Conservation (phyloP, 352 stramenopile genomes). For the Globisporangium perplexum region DNA sequence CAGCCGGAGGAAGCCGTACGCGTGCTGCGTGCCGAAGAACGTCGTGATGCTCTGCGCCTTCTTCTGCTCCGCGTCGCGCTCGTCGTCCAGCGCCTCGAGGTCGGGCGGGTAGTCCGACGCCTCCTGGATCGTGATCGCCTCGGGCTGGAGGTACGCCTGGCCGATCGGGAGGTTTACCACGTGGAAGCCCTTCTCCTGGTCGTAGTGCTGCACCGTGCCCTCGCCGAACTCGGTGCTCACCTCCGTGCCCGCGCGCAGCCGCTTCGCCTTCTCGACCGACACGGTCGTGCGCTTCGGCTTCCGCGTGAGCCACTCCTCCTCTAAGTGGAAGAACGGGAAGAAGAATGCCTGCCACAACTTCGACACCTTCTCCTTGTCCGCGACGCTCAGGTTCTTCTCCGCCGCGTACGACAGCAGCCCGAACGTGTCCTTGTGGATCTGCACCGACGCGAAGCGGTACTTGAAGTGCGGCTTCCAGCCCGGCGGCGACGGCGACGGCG, state of each 20-base stretch:
- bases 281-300: conserved; percentile 68
- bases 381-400: conserved; percentile 75
- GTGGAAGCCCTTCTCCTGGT: conserved; percentile 51
- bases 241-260: conserved; percentile 55
- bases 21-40: conserved; percentile 81
- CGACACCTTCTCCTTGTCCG: conserved; percentile 80
- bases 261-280: conserved; percentile 59
- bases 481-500: too few relatives aligned
- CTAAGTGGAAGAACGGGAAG: conserved; percentile 79
- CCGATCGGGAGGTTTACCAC: conserved; percentile 61
- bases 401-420: conserved; percentile 71
- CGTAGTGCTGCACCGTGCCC: conserved; percentile 74
- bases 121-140: conserved; percentile 72
- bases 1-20: conserved; percentile 86
- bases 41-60: conserved; percentile 35
- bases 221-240: conserved; percentile 80
- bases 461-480: conserved; percentile 75
- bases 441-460: conserved; percentile 65
- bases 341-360: conserved; percentile 85
- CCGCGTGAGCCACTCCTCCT: conserved; percentile 78
- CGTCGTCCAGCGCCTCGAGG: conserved; percentile 58
- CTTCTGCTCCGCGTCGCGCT: conserved; percentile 35
- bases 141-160: conserved; percentile 71
- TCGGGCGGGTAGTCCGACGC: conserved; percentile 66
- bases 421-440: conserved; percentile 85